Conservation (phyloP, 1,284 basidiomycete genomes). For the Heliocybe sulcata region DNA sequence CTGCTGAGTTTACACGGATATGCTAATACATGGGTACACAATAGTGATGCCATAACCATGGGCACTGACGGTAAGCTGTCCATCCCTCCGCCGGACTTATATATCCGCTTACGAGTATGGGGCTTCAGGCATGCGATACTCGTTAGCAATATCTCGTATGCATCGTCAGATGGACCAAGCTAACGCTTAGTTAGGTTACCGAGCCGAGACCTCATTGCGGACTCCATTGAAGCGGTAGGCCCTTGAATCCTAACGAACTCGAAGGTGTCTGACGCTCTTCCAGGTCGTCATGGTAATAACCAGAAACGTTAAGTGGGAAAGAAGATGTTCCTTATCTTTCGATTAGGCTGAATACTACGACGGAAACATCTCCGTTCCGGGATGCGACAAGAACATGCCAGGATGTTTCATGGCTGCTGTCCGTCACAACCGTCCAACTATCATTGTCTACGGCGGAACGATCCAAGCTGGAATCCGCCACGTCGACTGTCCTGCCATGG, state of each 20-base stretch:
- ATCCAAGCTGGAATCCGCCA: constrained; percentile 72
- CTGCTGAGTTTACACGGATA: too few relatives aligned
- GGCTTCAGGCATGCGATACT: constrained; percentile 68
- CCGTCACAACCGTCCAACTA: constrained; percentile 79
- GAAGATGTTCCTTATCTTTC: not conserved
- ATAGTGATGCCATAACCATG: constrained; percentile 78
- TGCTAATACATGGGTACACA: constrained; percentile 56
- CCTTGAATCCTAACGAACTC: not conserved
- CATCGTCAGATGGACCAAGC: not conserved
- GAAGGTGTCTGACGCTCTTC: not conserved
- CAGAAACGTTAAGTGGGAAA: not conserved
- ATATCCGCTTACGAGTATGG: not conserved
- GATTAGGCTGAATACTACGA: constrained; percentile 78
- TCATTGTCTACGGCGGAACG: constrained; percentile 83
- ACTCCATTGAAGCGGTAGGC: constrained; percentile 80
- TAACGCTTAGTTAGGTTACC: constrained; percentile 51
- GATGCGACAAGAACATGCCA: constrained; percentile 94
- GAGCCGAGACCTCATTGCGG: constrained; percentile 85
- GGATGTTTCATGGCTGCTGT: constrained; percentile 82
- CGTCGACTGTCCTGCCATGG: constrained; percentile 75
- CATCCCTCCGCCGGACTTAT: not conserved
- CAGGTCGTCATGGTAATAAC: constrained; percentile 59
- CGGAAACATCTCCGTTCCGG: constrained; percentile 77
- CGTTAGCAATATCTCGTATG: constrained; percentile 36
- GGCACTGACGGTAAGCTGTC: constrained; percentile 60